Conservation (phyloP, 1,284 basidiomycete genomes). For the Trichosporon asahii region DNA sequence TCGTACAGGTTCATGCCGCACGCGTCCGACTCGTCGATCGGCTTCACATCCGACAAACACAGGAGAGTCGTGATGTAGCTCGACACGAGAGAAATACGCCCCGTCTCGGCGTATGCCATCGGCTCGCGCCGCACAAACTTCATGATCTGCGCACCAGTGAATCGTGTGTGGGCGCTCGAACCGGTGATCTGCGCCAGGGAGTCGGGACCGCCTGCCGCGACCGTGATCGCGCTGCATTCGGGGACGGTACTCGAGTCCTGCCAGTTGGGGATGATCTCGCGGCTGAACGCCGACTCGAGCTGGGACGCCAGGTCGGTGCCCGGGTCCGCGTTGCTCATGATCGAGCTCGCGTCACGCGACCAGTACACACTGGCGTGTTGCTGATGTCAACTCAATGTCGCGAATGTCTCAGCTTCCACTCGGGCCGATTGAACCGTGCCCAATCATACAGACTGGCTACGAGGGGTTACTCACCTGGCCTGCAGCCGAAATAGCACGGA, state of each 20-base stretch:
- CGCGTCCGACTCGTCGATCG: conserved; percentile 61
- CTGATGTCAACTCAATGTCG: conserved; percentile 50
- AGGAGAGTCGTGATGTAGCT: conserved; percentile 80
- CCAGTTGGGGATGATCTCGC: conserved; percentile 76
- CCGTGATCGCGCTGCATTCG: conserved; percentile 70
- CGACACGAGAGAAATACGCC: conserved; percentile 46
- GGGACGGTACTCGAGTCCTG: conserved; percentile 80
- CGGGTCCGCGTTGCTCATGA: conserved; percentile 61
- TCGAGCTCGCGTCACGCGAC: conserved; percentile 59
- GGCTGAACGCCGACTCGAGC: conserved; percentile 62
- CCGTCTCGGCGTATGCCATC: too few relatives aligned
- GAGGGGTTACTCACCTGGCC: conserved; percentile 36
- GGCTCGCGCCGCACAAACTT: conserved; percentile 64
- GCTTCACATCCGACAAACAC: conserved; percentile 53
- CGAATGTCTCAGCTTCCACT: too few relatives aligned
- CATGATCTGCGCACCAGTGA: conserved; percentile 80
- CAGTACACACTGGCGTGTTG: conserved; percentile 92
- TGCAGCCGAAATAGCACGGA: conserved; percentile 43
- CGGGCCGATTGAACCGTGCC: too few relatives aligned
- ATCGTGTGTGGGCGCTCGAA: conserved; percentile 79
- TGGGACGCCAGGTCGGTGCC: background rate
- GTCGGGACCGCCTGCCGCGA: conserved; percentile 63
- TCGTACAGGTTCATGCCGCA: conserved; percentile 81
- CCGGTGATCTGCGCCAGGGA: conserved; percentile 71
- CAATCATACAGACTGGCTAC: too few relatives aligned